Evolutionary conservation across 148 eudicot species (phyloP), one percentile per base, ranked within the genome.

Genomic region (Amaranthus hypochondriacus): DNA sequence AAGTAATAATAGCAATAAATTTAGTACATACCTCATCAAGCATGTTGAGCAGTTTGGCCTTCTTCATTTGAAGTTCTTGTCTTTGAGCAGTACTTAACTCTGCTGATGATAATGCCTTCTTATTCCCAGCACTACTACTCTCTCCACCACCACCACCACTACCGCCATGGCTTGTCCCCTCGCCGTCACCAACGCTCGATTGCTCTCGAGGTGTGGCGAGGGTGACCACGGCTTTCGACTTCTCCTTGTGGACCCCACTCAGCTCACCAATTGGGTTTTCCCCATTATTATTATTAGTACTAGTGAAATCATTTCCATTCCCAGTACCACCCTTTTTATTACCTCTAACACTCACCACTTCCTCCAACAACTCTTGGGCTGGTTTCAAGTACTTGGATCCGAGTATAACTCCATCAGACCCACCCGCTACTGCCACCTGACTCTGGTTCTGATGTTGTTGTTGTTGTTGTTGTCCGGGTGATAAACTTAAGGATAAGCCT

Each of bases 21-120:
- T 68, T 21, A 5, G 55, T 86, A 89, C 94, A 91, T 89, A 89
- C 94, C 94, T 89, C 94, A 68, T 89, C 89, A 83, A 89, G 86
- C 94, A 89, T 87, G 82, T 75, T 89, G 62, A 89, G 82, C 57
- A 89, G 82, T 74, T 89, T 89, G 39, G 91, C 94, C 79, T 89
- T 89, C 79, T 89, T 89, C 90, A 87, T 84, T 73, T 89, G 93
- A 79, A 87, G 84, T 75, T 89, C 94, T 9, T 89, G 94, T 57
- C 89, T 84, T 14, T 89, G 91, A 6, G 94, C 84, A 0, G 88
- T 84, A 6, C 76, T 80, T 13, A 89, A 78, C 69, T 74, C 82
- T 4, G 48, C 83, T 4, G 39, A 28, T 28, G 39, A 28, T 28
- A 2, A 28, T 28, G 70, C 84, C 72, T 71, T 75, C n/a, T 69